Conservation (phyloP, 495 filamentous ascomycete genomes). For the Hypoxylon perforatum region DNA sequence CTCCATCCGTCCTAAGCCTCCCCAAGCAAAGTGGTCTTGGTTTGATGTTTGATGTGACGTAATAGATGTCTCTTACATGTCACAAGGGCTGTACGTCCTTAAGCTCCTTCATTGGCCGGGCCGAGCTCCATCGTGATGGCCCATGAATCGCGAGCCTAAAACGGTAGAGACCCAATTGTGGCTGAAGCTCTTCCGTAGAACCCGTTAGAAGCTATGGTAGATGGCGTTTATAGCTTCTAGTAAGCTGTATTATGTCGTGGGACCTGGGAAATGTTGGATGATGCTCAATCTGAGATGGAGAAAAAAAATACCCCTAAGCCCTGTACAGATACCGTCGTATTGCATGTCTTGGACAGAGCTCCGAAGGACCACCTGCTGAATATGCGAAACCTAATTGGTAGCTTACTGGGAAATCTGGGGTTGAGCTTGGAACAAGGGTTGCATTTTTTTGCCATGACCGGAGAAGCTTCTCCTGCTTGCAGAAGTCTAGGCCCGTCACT, state of each 20-base stretch:
- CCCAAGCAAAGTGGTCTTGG: slow-evolving; percentile 18
- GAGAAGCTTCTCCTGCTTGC: slow-evolving; percentile 21
- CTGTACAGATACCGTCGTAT: slow-evolving; percentile 17
- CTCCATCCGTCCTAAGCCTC: slow-evolving; percentile 2
- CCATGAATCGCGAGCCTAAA: slow-evolving; percentile 28
- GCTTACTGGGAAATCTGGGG: slow-evolving; percentile 8
- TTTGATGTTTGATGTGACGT: slow-evolving; percentile 29
- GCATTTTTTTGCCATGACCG: slow-evolving; percentile 20
- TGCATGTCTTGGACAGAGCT: slow-evolving; percentile 4
- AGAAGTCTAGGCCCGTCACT: neutral
- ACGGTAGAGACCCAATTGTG: slow-evolving; percentile 21
- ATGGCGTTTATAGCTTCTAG: neutral
- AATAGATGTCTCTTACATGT: slow-evolving; percentile 37
- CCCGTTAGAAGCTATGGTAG: neutral
- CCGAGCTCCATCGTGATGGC: neutral
- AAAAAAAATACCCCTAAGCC: neutral
- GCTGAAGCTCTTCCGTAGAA: slow-evolving; percentile 8
- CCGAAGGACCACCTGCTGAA: slow-evolving; percentile 24
- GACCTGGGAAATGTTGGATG: too few relatives aligned
- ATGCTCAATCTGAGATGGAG: too few relatives aligned
- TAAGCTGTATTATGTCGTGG: neutral
- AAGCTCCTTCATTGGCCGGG: slow-evolving; percentile 19
- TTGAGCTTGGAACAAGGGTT: slow-evolving; percentile 8
- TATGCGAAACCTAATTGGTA: slow-evolving; percentile 26
- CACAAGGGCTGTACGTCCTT: slow-evolving; percentile 10